phyloP scores from a whole-genome alignment of 2,329 filamentous ascomycete species.

The Fusarium sp. region DNA sequence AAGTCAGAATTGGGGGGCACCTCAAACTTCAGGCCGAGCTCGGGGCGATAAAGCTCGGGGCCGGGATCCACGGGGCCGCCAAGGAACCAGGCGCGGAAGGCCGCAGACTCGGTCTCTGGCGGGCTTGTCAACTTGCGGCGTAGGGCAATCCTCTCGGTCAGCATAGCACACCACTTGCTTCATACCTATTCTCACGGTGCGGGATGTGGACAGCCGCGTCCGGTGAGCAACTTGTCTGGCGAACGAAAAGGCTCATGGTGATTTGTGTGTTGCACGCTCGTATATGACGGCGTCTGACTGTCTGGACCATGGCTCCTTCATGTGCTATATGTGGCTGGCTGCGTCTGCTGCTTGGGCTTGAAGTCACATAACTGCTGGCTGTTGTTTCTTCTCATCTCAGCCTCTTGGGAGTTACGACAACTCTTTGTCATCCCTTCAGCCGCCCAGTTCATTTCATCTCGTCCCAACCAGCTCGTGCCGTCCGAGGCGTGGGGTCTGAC shows the following conservation, averaged over 20 bases:
- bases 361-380: constrained; percentile 8
- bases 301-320: constrained; percentile 10
- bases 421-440: neutral
- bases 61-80: constrained; percentile 32
- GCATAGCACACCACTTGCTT: constrained; percentile 9
- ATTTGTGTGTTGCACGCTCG: constrained; percentile 22
- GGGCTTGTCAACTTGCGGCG: constrained; percentile 5
- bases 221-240: constrained; percentile 18
- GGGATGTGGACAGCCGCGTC: constrained; percentile 25
- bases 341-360: constrained; percentile 5
- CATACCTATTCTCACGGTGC: constrained; percentile 1
- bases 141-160: constrained; percentile 15
- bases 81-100: constrained; percentile 26
- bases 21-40: constrained; percentile 42
- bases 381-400: constrained; percentile 2
- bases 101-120: constrained; percentile 27
- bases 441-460: neutral
- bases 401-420: neutral
- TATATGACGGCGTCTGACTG: constrained; percentile 15
- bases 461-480: neutral
- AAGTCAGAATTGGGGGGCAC: constrained; percentile 39
- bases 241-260: constrained; percentile 5
- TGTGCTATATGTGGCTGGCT: constrained; percentile 16
- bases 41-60: constrained; percentile 39
- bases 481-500: neutral